Conservation (phyloP, 495 filamentous ascomycete genomes). For the Jackrogersella multiformis region DNA sequence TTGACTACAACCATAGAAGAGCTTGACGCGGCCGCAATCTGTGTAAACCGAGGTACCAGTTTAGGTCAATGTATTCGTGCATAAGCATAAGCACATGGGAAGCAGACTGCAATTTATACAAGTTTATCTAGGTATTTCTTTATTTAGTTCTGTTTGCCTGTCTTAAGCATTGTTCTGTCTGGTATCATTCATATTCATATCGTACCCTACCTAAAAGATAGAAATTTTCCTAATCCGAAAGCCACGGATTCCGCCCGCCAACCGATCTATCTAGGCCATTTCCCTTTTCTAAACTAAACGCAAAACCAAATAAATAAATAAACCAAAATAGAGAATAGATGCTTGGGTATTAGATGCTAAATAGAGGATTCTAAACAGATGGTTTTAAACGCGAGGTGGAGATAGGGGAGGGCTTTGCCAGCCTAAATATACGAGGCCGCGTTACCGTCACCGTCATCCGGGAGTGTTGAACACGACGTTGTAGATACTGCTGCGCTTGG, state of each 20-base stretch:
- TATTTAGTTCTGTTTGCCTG: too few relatives aligned
- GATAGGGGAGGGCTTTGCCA: too few relatives aligned
- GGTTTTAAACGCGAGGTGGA: not conserved
- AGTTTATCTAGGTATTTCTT: too few relatives aligned
- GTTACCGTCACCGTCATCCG: not conserved
- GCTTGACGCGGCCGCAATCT: not conserved
- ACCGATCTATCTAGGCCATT: too few relatives aligned
- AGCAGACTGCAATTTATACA: too few relatives aligned
- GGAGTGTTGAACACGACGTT: conserved; percentile 39
- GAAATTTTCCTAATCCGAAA: not conserved
- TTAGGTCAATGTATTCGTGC: conserved; percentile 7
- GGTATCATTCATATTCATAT: conserved; percentile 8
- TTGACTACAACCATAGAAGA: not conserved
- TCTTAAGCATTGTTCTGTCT: not conserved
- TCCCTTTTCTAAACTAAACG: too few relatives aligned
- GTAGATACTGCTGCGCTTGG: conserved; percentile 44
- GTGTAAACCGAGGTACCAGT: conserved; percentile 6
- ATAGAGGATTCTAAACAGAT: too few relatives aligned
- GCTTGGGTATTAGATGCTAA: conserved; percentile 12
- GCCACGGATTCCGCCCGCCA: not conserved
- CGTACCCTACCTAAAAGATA: too few relatives aligned
- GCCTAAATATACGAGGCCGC: not conserved
- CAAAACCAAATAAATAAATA: too few relatives aligned
- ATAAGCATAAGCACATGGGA: too few relatives aligned
- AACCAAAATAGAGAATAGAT: too few relatives aligned